These are phyloP conservation scores for Aegle marmelos DNA, from an alignment of 345 rosid species.

Conservation along the genomic window DNA sequence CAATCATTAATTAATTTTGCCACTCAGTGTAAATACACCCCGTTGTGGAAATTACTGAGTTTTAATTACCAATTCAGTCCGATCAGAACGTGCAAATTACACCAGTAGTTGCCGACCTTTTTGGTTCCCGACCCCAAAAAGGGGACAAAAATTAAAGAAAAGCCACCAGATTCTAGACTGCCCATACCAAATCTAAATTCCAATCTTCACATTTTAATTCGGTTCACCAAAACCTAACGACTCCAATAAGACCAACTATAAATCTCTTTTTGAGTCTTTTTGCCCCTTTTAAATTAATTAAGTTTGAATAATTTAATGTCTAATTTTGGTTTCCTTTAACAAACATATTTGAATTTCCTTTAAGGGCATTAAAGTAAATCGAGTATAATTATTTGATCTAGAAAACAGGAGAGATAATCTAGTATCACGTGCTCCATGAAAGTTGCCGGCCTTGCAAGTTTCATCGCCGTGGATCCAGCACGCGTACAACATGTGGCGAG, in stretches of 20 bases:
- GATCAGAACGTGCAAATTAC: no score
- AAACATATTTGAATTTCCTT: neutral
- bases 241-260: neutral
- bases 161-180: neutral
- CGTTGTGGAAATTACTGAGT: no score
- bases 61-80: neutral
- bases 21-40: neutral
- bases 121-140: neutral
- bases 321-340: no score
- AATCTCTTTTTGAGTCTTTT: no score
- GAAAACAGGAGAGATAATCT: neutral
- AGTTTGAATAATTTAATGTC: no score
- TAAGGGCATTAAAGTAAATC: no score
- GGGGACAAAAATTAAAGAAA: neutral
- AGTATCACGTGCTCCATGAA: slow-evolving; percentile 3
- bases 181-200: neutral
- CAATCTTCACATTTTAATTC: neutral
- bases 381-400: neutral
- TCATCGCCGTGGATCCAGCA: slow-evolving; percentile 49
- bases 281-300: no score
- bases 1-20: neutral
- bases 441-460: slow-evolving; percentile 25
- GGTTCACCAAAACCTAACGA: neutral
- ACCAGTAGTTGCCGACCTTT: neutral
- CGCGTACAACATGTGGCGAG: slow-evolving; percentile 23